These are phyloP conservation scores for Auriscalpium orientale DNA, from an alignment of 768 basidiomycete genomes.

Conservation along the genomic window DNA sequence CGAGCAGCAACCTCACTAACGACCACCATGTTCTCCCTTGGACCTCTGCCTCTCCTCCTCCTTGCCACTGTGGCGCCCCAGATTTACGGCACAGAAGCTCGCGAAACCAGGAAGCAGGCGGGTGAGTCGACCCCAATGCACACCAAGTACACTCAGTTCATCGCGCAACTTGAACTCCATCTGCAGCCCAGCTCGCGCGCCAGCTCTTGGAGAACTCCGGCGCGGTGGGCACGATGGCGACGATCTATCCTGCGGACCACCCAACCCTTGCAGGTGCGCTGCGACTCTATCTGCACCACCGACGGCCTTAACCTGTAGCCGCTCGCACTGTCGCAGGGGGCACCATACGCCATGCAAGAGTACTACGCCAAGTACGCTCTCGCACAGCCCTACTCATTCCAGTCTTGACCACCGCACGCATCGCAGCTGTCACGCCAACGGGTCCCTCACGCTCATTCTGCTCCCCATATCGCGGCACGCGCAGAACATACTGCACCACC, in stretches of 20 bases:
- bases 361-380: constrained; percentile 40
- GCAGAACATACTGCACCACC: constrained; percentile 38
- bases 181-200: constrained; percentile 36
- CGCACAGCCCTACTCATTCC: not conserved
- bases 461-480: constrained; percentile 49
- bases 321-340: constrained; percentile 29
- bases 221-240: constrained; percentile 43
- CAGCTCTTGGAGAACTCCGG: constrained; percentile 32
- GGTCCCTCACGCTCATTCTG: constrained; percentile 45
- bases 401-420: not conserved
- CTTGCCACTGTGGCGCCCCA: no score
- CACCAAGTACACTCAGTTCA: not conserved
- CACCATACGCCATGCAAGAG: constrained; percentile 45
- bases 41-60: no score
- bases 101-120: not conserved
- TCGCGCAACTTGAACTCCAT: not conserved
- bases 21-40: no score
- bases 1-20: no score
- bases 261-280: constrained; percentile 30
- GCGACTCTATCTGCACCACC: not conserved
- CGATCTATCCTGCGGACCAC: constrained; percentile 37
- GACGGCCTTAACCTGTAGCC: not conserved
- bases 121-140: not conserved
- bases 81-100: not conserved
- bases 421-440: constrained; percentile 41